Percentiles rank a stretch among this genome's conserved stretches.
Conservation (phyloP, 2,329 filamentous ascomycete species). For the Knufia fluminis region DNA sequence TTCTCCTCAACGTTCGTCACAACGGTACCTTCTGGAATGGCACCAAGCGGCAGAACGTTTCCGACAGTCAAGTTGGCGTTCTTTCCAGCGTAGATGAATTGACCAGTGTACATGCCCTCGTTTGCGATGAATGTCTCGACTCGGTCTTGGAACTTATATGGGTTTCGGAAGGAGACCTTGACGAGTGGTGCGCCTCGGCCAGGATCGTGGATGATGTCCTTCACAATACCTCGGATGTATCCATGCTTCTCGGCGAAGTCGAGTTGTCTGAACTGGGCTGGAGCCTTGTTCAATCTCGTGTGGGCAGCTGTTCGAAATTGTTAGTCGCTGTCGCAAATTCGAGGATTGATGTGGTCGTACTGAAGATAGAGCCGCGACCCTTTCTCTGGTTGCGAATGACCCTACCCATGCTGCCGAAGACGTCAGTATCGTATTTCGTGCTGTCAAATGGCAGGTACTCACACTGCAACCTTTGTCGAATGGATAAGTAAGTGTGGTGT, state of each 20-base stretch:
- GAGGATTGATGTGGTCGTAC: constrained; percentile 37
- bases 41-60: constrained; percentile 90
- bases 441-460: neutral
- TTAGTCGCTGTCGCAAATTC: constrained; percentile 10
- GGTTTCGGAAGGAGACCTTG: constrained; percentile 92
- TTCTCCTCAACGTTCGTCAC: constrained; percentile 99
- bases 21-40: constrained; percentile 97
- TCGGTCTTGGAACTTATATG: constrained; percentile 95
- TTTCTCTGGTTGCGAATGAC: constrained; percentile 71
- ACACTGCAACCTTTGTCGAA: constrained; percentile 9
- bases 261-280: constrained; percentile 91
- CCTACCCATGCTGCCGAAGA: constrained; percentile 51
- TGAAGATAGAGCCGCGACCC: constrained; percentile 71
- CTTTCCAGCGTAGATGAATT: constrained; percentile 99
- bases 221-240: constrained; percentile 93
- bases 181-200: constrained; percentile 97
- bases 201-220: constrained; percentile 98
- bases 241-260: constrained; percentile 96
- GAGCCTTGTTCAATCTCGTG: constrained; percentile 89
- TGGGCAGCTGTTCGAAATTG: constrained; percentile 52
- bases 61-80: constrained; percentile 93
- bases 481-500: neutral
- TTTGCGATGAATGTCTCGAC: constrained; percentile 99
- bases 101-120: constrained; percentile 99
- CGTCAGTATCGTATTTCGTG: constrained; percentile 13